These are phyloP conservation scores for Daedaleopsis nitida DNA, from an alignment of 768 basidiomycete species.

Conservation along the genomic window DNA sequence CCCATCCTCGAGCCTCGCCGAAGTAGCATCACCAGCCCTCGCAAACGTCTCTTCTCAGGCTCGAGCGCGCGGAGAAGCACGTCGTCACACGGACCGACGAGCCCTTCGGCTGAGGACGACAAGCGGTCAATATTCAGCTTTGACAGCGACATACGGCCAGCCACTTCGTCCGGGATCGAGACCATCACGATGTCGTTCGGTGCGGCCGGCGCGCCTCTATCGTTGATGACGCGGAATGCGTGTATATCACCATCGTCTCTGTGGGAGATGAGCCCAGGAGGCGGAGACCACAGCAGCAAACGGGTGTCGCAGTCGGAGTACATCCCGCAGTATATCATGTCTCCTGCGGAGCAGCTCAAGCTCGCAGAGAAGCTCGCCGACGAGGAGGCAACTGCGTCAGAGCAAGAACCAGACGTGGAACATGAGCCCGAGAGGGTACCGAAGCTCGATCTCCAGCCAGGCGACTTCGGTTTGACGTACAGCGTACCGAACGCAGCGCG, in stretches of 20 bases:
- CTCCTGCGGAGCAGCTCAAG: conserved; percentile 63
- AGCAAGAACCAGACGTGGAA: conserved; percentile 10
- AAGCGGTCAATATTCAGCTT: conserved; percentile 55
- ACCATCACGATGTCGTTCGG: conserved; percentile 31
- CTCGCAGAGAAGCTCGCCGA: conserved; percentile 52
- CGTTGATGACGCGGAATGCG: conserved; percentile 32
- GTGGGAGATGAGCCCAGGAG: conserved; percentile 41
- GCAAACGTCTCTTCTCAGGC: conserved; percentile 68
- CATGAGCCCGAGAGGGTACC: conserved; percentile 17
- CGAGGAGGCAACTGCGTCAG: conserved; percentile 26
- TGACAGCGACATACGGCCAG: conserved; percentile 34
- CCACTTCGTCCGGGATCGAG: conserved; percentile 18
- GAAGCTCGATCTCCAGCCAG: conserved; percentile 26
- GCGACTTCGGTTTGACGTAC: conserved; percentile 25
- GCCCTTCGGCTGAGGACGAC: conserved; percentile 50
- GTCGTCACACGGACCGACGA: conserved; percentile 43
- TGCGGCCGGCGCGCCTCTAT: conserved; percentile 24
- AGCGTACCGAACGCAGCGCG: conserved; percentile 7
- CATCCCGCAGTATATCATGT: conserved; percentile 66
- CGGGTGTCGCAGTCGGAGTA: conserved; percentile 46
- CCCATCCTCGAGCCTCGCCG: conserved; percentile 18
- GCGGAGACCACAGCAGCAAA: conserved; percentile 12
- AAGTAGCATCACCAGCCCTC: conserved; percentile 21
- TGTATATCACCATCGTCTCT: conserved; percentile 40
- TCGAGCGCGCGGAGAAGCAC: conserved; percentile 51